phyloP scores from a whole-genome alignment of 1,139 yeast species.

The Yamadazyma mexicana region DNA sequence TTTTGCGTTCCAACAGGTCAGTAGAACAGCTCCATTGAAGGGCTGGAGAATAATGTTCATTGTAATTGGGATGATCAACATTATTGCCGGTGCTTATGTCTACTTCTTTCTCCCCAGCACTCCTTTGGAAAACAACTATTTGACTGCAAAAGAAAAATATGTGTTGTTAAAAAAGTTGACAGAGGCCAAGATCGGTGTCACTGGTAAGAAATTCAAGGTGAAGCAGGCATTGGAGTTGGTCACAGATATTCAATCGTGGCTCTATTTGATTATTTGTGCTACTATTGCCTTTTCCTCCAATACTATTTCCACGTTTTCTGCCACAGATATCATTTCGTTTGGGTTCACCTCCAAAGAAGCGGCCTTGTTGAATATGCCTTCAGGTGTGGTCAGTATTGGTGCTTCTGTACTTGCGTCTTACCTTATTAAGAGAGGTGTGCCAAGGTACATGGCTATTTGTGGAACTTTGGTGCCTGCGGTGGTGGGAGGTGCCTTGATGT shows the following conservation, averaged over 20 bases:
- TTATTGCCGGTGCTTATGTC: constrained; percentile 29
- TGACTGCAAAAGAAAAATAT: constrained; percentile 36
- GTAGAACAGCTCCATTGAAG: constrained; percentile 21
- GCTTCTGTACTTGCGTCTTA: constrained; percentile 14
- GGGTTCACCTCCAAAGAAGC: constrained; percentile 25
- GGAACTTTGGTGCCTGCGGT: constrained; percentile 16
- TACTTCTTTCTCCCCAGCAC: constrained; percentile 26
- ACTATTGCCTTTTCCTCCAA: constrained; percentile 33
- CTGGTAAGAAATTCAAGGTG: constrained; percentile 41
- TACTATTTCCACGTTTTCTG: constrained; percentile 45
- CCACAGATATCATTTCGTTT: constrained; percentile 34
- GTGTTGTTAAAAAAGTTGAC: constrained; percentile 21
- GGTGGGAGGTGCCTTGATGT: constrained; percentile 31
- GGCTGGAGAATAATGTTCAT: constrained; percentile 40
- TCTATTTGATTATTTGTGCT: constrained; percentile 32
- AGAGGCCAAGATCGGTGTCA: constrained; percentile 35
- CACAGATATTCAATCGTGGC: constrained; percentile 48
- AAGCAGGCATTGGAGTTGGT: constrained; percentile 46
- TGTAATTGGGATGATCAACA: constrained; percentile 35
- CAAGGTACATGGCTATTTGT: constrained; percentile 18
- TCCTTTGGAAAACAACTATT: constrained; percentile 27
- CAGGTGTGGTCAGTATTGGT: constrained; percentile 16
- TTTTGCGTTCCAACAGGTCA: constrained; percentile 38
- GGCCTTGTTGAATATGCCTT: constrained; percentile 17
- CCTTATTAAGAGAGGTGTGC: constrained; percentile 17